Percentiles rank a stretch among this genome's conserved stretches.
Evolutionary conservation across 2,329 filamentous ascomycete genomes (phyloP).

Genomic region (Dactylonectria estremocensis): DNA sequence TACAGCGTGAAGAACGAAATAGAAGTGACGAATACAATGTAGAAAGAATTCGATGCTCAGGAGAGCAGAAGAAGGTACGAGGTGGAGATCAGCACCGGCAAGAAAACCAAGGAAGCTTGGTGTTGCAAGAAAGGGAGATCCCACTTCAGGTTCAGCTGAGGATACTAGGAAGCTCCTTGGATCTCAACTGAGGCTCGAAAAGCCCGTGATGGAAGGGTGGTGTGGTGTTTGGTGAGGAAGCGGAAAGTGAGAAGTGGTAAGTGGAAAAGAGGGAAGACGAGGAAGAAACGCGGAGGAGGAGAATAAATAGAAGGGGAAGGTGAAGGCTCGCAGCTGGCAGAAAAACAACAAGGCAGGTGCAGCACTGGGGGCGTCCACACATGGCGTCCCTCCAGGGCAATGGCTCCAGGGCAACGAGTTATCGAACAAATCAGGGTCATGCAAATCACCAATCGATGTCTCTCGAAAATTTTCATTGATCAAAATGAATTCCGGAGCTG

Average conservation of each 20-base stretch:
- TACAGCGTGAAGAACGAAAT: neutral
- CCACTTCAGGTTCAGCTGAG: neutral
- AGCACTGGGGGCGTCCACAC: neutral
- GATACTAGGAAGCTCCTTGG: neutral
- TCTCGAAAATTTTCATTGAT: neutral
- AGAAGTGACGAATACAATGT: neutral
- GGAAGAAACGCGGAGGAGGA: neutral
- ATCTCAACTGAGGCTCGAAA: conserved; percentile 4
- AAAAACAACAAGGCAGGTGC: conserved; percentile 13
- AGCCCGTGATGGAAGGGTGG: neutral
- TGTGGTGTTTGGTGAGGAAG: neutral
- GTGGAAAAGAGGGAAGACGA: neutral
- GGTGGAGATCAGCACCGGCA: neutral
- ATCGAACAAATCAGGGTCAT: neutral
- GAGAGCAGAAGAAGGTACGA: neutral
- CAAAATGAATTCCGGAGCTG: neutral
- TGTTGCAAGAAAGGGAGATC: neutral
- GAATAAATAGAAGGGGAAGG: conserved; percentile 1
- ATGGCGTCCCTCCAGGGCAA: neutral
- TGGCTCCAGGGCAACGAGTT: neutral
- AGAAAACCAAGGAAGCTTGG: neutral
- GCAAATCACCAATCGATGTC: neutral
- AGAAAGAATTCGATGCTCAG: neutral
- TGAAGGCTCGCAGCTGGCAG: conserved; percentile 6
- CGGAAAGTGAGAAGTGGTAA: conserved; percentile 6